Percentiles rank a stretch among this genome's conserved stretches.
These are phyloP conservation scores for Galerina marginata DNA, from an alignment of 768 basidiomycete species.

Conservation along the genomic window DNA sequence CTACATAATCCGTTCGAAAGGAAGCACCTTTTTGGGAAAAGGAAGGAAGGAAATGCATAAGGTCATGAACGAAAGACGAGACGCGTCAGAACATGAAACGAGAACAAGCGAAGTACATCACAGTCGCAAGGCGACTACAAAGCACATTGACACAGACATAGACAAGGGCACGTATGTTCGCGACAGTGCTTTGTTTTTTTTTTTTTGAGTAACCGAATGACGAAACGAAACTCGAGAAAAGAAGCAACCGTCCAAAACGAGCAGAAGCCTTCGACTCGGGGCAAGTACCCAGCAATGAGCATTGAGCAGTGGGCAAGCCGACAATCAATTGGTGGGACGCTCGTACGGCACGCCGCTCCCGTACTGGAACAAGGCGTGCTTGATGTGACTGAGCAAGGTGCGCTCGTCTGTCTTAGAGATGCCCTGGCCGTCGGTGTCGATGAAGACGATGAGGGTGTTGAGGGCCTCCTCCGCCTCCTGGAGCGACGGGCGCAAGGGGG, in stretches of 20 bases:
- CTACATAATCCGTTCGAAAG: background rate
- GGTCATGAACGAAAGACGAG: constrained; percentile 1
- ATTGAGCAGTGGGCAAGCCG: background rate
- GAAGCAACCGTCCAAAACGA: no score
- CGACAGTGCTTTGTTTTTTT: no score
- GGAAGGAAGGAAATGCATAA: background rate
- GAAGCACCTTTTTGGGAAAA: background rate
- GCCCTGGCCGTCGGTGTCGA: constrained; percentile 42
- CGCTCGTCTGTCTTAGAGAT: constrained; percentile 41
- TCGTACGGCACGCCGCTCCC: constrained; percentile 31
- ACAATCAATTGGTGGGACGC: background rate
- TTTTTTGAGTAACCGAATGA: no score
- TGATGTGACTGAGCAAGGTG: constrained; percentile 49
- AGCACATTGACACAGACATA: background rate
- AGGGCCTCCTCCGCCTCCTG: constrained; percentile 47
- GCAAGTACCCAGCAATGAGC: no score
- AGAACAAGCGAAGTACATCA: background rate
- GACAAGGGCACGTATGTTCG: background rate
- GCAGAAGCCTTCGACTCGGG: no score
- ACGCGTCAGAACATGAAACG: background rate
- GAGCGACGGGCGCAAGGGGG: constrained; percentile 52
- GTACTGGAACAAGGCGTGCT: constrained; percentile 58
- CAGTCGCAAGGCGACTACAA: background rate
- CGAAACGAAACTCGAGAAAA: no score
- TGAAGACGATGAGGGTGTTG: constrained; percentile 56